phyloP scores from a whole-genome alignment of 768 basidiomycete genomes.

The Tylopilus balloui region DNA sequence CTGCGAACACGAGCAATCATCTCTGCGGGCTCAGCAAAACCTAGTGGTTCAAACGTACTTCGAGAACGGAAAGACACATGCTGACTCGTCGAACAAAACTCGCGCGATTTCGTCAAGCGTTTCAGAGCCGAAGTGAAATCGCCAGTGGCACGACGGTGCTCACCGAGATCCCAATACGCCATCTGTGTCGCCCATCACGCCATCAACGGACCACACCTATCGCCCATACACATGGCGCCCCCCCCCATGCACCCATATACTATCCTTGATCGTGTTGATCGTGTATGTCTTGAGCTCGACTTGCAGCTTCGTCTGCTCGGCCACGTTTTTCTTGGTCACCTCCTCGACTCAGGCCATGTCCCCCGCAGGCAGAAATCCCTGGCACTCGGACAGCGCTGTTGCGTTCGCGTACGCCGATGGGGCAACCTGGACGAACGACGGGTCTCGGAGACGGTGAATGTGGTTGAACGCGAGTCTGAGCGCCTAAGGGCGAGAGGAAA shows the following conservation, averaged over 20 bases:
- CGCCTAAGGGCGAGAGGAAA: slow-evolving; percentile 65
- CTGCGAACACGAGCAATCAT: slow-evolving; percentile 34
- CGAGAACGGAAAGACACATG: slow-evolving; percentile 81
- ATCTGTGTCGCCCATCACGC: slow-evolving; percentile 66
- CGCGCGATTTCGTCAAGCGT: slow-evolving; percentile 86
- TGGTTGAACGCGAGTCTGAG: slow-evolving; percentile 61
- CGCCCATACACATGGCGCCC: no score
- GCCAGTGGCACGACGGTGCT: slow-evolving; percentile 69
- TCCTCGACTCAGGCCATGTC: slow-evolving; percentile 75
- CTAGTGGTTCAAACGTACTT: slow-evolving; percentile 41
- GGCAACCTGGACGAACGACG: slow-evolving; percentile 49
- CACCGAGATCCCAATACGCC: slow-evolving; percentile 85
- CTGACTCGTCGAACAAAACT: slow-evolving; percentile 85
- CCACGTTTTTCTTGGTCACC: slow-evolving; percentile 55
- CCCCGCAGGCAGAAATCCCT: slow-evolving; percentile 41
- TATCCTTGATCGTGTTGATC: slow-evolving; percentile 98
- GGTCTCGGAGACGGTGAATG: slow-evolving; percentile 67
- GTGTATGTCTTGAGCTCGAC: slow-evolving; percentile 92
- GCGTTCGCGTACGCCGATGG: slow-evolving; percentile 53
- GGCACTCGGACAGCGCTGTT: slow-evolving; percentile 27
- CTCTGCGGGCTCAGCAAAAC: not conserved
- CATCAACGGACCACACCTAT: not conserved
- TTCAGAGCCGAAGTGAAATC: slow-evolving; percentile 69
- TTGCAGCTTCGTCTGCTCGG: slow-evolving; percentile 81
- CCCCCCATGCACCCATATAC: slow-evolving; percentile 81